Evolutionary conservation across 2,329 filamentous ascomycete genomes (phyloP).

Genomic region (Alternaria consortialis): DNA sequence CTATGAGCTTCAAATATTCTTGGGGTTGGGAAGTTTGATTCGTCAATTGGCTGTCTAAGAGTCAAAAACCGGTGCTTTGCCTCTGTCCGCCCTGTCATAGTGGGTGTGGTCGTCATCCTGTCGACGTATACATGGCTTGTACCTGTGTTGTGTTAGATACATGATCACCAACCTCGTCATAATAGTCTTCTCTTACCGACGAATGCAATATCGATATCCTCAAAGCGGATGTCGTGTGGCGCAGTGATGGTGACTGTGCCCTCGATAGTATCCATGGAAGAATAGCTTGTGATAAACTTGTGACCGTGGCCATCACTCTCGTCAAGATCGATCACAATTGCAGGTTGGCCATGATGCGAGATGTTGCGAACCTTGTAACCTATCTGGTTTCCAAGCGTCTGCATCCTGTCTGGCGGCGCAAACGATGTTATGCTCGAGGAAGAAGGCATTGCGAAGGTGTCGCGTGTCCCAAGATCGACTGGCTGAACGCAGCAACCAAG

Average conservation of each 20-base stretch:
- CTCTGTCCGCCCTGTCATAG: slow-evolving; percentile 63
- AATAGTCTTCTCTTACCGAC: slow-evolving; percentile 55
- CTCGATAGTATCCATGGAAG: slow-evolving; percentile 66
- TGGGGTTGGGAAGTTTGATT: slow-evolving; percentile 63
- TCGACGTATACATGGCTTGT: slow-evolving; percentile 64
- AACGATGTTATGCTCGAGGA: slow-evolving; percentile 28
- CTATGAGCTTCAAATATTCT: slow-evolving; percentile 63
- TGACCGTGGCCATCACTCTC: slow-evolving; percentile 41
- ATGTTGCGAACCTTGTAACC: slow-evolving; percentile 47
- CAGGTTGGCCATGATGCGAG: slow-evolving; percentile 48
- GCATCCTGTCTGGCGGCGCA: slow-evolving; percentile 39
- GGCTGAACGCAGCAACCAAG: slow-evolving; percentile 17
- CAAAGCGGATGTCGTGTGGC: slow-evolving; percentile 63
- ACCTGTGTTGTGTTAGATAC: slow-evolving; percentile 50
- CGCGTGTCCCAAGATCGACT: slow-evolving; percentile 18
- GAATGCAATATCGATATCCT: slow-evolving; percentile 67
- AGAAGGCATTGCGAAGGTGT: slow-evolving; percentile 31
- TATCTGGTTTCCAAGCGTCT: slow-evolving; percentile 44
- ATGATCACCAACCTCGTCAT: neutral
- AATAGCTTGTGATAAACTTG: slow-evolving; percentile 59
- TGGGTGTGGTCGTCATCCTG: slow-evolving; percentile 60
- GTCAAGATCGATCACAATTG: slow-evolving; percentile 55
- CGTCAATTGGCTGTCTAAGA: slow-evolving; percentile 67
- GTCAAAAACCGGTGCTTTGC: slow-evolving; percentile 69
- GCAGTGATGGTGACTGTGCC: slow-evolving; percentile 62